Percentiles rank a stretch among this genome's conserved stretches.
Conservation (phyloP, 345 rosid genomes). For the Populus euphratica region DNA sequence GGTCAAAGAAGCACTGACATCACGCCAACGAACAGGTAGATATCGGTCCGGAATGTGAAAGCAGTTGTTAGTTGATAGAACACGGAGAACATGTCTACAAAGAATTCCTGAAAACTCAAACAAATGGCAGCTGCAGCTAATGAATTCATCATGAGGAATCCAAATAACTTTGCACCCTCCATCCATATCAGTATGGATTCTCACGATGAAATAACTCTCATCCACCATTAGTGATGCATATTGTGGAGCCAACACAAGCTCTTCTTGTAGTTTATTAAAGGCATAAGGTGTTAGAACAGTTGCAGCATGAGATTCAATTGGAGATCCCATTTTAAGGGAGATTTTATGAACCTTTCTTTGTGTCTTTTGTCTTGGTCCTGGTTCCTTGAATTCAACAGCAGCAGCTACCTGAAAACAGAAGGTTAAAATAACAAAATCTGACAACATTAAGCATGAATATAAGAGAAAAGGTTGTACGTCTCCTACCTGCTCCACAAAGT, state of each 20-base stretch:
- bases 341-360: slow-evolving; percentile 36
- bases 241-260: slow-evolving; percentile 53
- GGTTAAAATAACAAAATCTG: background rate
- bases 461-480: background rate
- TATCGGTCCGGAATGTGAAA: slow-evolving; percentile 53
- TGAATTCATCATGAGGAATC: slow-evolving; percentile 42
- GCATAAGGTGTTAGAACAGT: slow-evolving; percentile 53
- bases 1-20: slow-evolving; percentile 14
- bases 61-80: slow-evolving; percentile 50
- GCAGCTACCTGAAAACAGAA: slow-evolving; percentile 38
- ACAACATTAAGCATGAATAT: background rate
- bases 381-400: slow-evolving; percentile 33
- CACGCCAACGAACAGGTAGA: slow-evolving; percentile 41
- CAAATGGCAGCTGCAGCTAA: slow-evolving; percentile 49
- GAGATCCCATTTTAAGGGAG: slow-evolving; percentile 50
- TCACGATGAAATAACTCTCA: slow-evolving; percentile 47
- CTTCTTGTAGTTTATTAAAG: slow-evolving; percentile 52
- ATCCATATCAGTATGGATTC: slow-evolving; percentile 43
- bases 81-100: slow-evolving; percentile 54
- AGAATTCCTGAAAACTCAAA: slow-evolving; percentile 58
- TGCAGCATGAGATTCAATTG: slow-evolving; percentile 64
- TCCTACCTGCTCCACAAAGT: slow-evolving; percentile 45
- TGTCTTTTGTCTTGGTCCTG: slow-evolving; percentile 42
- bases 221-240: slow-evolving; percentile 46
- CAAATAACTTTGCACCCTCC: slow-evolving; percentile 49